phyloP scores from a whole-genome alignment of 2,329 filamentous ascomycete species.

The Zelopaecilomyces penicillatus region DNA sequence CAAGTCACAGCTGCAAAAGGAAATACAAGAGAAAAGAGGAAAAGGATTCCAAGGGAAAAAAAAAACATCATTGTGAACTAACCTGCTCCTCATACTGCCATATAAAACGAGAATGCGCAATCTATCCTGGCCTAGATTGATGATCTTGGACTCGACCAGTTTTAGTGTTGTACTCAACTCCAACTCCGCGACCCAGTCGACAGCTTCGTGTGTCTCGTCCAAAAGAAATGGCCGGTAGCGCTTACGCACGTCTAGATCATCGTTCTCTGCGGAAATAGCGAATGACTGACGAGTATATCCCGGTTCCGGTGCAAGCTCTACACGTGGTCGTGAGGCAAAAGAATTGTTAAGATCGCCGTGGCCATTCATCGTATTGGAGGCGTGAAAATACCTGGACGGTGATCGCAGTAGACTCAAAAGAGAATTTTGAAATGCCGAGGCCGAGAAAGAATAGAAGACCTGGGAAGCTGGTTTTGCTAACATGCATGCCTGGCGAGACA shows the following conservation, averaged over 20 bases:
- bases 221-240: constrained; percentile 52
- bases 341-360: constrained; percentile 26
- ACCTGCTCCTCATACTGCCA: constrained; percentile 45
- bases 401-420: too few relatives aligned
- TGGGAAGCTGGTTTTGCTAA: too few relatives aligned
- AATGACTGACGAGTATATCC: constrained; percentile 25
- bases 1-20: neutral
- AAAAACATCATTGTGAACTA: neutral
- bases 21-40: neutral
- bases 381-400: too few relatives aligned
- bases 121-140: constrained; percentile 24
- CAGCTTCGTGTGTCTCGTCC: constrained; percentile 21
- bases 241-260: constrained; percentile 35
- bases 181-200: constrained; percentile 48
- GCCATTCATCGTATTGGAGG: constrained; percentile 12
- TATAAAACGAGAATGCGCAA: constrained; percentile 53
- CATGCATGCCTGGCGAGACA: too few relatives aligned
- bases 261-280: constrained; percentile 35
- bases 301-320: constrained; percentile 14
- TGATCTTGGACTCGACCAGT: constrained; percentile 38
- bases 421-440: too few relatives aligned
- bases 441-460: too few relatives aligned
- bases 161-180: constrained; percentile 45
- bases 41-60: neutral
- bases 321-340: constrained; percentile 14